Conservation (phyloP, 2,329 filamentous ascomycete species). For the Mycosphaerella arachidis region DNA sequence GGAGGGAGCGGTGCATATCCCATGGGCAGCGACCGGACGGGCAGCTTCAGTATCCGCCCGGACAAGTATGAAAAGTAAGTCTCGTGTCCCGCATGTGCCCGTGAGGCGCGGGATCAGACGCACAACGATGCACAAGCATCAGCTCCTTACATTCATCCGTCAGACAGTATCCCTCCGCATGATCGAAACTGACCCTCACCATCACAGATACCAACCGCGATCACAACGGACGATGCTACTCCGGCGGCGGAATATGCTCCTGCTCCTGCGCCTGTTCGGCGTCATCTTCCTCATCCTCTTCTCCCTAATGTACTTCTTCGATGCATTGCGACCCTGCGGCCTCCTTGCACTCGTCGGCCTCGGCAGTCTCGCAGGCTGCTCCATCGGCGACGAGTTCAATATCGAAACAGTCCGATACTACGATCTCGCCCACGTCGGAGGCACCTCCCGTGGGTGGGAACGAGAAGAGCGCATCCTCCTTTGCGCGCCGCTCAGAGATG, state of each 20-base stretch:
- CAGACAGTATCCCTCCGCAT: background rate
- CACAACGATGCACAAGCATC: background rate
- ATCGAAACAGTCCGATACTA: slow-evolving; percentile 97
- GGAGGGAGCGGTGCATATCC: slow-evolving; percentile 40
- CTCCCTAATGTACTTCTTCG: slow-evolving; percentile 66
- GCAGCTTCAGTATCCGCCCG: slow-evolving; percentile 69
- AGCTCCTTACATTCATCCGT: background rate
- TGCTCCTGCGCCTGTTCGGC: slow-evolving; percentile 64
- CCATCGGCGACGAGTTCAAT: slow-evolving; percentile 62
- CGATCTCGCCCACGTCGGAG: slow-evolving; percentile 85
- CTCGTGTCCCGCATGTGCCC: background rate
- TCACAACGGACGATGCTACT: slow-evolving; percentile 63
- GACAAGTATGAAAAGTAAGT: slow-evolving; percentile 63
- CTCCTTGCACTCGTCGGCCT: slow-evolving; percentile 47
- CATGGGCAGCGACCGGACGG: slow-evolving; percentile 48
- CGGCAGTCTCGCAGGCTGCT: slow-evolving; percentile 66
- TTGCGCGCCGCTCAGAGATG: slow-evolving; percentile 90
- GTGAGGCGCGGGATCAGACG: background rate
- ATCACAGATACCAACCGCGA: slow-evolving; percentile 74
- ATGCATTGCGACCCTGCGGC: slow-evolving; percentile 61
- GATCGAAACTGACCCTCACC: background rate
- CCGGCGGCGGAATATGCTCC: slow-evolving; percentile 67
- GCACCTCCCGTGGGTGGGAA: slow-evolving; percentile 91
- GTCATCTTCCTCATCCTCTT: slow-evolving; percentile 54
- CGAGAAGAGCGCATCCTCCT: slow-evolving; percentile 90